Percentiles rank a stretch among this genome's conserved stretches.
phyloP scores from a whole-genome alignment of 2,329 filamentous ascomycete species.

The Xylariaceae sp. region DNA sequence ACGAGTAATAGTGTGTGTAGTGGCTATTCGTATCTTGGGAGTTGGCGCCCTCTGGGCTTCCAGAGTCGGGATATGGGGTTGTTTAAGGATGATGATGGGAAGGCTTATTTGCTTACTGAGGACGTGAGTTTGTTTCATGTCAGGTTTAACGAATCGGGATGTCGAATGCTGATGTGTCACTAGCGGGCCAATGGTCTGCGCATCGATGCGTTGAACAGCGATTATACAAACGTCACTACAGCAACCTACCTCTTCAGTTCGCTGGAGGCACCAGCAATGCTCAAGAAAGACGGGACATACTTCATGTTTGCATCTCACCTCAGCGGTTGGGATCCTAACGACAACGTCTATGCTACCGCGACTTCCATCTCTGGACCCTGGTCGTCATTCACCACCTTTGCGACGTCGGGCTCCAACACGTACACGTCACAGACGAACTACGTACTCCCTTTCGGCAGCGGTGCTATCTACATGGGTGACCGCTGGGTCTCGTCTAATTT shows the following conservation, averaged over 20 bases:
- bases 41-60: constrained; percentile 45
- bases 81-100: constrained; percentile 38
- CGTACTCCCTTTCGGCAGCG: constrained; percentile 45
- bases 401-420: constrained; percentile 53
- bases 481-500: constrained; percentile 63
- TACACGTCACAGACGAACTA: constrained; percentile 61
- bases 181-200: constrained; percentile 56
- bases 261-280: constrained; percentile 61
- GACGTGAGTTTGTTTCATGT: constrained; percentile 16
- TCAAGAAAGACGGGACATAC: constrained; percentile 59
- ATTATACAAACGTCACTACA: constrained; percentile 53
- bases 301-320: constrained; percentile 63
- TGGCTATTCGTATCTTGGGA: constrained; percentile 44
- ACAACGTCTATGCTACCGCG: constrained; percentile 62
- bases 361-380: constrained; percentile 58
- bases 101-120: constrained; percentile 25
- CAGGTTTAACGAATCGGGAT: not conserved
- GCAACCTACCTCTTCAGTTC: constrained; percentile 51
- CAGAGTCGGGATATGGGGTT: constrained; percentile 59
- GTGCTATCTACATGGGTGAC: constrained; percentile 63
- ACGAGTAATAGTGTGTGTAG: constrained; percentile 59
- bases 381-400: constrained; percentile 60
- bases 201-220: constrained; percentile 53
- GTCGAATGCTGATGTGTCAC: not conserved
- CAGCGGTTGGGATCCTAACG: constrained; percentile 59